These are phyloP conservation scores for Chalciporus sphaerocephalus DNA, from an alignment of 768 basidiomycete genomes.

Conservation along the genomic window DNA sequence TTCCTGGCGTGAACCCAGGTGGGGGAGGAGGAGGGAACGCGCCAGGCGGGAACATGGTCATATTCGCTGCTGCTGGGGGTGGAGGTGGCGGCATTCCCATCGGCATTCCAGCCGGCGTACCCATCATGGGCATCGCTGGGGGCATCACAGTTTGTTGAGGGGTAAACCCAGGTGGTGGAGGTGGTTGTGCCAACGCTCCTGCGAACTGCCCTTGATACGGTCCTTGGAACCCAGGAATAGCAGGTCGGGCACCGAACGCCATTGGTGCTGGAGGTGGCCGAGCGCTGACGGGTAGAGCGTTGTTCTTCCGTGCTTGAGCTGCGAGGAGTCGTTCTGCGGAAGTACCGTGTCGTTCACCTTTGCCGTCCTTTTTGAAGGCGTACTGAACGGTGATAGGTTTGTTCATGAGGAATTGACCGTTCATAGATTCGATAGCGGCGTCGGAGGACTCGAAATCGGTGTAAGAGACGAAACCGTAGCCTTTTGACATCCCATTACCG, in stretches of 20 bases:
- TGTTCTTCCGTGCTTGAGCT: slow-evolving; percentile 93
- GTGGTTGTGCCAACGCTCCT: slow-evolving; percentile 76
- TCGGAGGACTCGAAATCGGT: slow-evolving; percentile 98
- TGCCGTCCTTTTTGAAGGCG: slow-evolving; percentile 99
- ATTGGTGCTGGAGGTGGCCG: slow-evolving; percentile 75
- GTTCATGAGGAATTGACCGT: slow-evolving; percentile 96
- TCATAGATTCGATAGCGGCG: slow-evolving; percentile 95
- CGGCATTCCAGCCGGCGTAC: slow-evolving; percentile 26
- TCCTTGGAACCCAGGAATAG: slow-evolving; percentile 67
- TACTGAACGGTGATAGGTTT: slow-evolving; percentile 97
- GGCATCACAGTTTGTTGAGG: slow-evolving; percentile 67
- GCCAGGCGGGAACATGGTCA: slow-evolving; percentile 44
- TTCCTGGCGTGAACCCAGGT: slow-evolving; percentile 58
- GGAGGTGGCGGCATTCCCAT: slow-evolving; percentile 37
- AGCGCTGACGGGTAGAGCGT: slow-evolving; percentile 74
- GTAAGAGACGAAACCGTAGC: slow-evolving; percentile 96
- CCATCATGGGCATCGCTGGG: slow-evolving; percentile 35
- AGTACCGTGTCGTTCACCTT: slow-evolving; percentile 96
- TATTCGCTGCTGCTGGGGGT: slow-evolving; percentile 29
- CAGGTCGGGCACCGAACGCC: slow-evolving; percentile 62
- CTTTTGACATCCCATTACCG: slow-evolving; percentile 79
- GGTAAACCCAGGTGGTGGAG: slow-evolving; percentile 77
- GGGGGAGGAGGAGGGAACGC: slow-evolving; percentile 61
- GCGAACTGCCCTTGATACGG: slow-evolving; percentile 93
- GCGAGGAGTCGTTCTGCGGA: slow-evolving; percentile 94